Conservation (phyloP, 2,329 filamentous ascomycete genomes). For the Fusarium pilosicola region DNA sequence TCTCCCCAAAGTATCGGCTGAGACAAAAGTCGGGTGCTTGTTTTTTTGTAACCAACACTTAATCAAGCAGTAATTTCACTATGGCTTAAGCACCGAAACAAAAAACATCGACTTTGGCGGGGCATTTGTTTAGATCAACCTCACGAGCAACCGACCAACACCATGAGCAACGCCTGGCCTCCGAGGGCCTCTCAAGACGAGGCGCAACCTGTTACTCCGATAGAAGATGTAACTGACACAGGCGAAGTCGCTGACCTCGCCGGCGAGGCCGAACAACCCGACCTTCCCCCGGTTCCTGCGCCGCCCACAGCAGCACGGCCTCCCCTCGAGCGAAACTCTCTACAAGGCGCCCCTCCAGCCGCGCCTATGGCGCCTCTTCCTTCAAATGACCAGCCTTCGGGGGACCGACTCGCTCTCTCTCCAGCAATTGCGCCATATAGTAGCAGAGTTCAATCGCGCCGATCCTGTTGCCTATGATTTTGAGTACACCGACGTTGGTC, state of each 20-base stretch:
- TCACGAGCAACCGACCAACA: slow-evolving; percentile 35
- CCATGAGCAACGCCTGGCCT: slow-evolving; percentile 59
- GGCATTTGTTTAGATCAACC: slow-evolving; percentile 39
- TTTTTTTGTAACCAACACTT: neutral
- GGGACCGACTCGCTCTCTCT: slow-evolving; percentile 78
- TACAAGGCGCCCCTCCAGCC: slow-evolving; percentile 40
- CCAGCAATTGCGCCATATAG: slow-evolving; percentile 76
- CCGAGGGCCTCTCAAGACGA: slow-evolving; percentile 51
- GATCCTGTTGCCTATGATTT: slow-evolving; percentile 87
- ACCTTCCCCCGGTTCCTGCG: slow-evolving; percentile 50
- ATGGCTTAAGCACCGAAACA: slow-evolving; percentile 30
- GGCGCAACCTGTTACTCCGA: slow-evolving; percentile 41
- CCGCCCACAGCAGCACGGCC: slow-evolving; percentile 40
- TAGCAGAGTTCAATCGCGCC: slow-evolving; percentile 75
- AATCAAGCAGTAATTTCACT: slow-evolving; percentile 6
- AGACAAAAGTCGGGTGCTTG: neutral
- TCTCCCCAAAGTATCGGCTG: neutral
- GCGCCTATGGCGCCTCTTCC: slow-evolving; percentile 46
- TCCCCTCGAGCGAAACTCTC: slow-evolving; percentile 44
- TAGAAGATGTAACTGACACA: slow-evolving; percentile 55
- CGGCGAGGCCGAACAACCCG: slow-evolving; percentile 49
- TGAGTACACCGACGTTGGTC: slow-evolving; percentile 76
- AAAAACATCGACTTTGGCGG: slow-evolving; percentile 36
- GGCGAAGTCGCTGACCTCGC: slow-evolving; percentile 49
- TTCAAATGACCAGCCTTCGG: slow-evolving; percentile 49